Evolutionary conservation across 176 grass and related monocot genomes (phyloP).

Genomic region (Carex parvula): DNA sequence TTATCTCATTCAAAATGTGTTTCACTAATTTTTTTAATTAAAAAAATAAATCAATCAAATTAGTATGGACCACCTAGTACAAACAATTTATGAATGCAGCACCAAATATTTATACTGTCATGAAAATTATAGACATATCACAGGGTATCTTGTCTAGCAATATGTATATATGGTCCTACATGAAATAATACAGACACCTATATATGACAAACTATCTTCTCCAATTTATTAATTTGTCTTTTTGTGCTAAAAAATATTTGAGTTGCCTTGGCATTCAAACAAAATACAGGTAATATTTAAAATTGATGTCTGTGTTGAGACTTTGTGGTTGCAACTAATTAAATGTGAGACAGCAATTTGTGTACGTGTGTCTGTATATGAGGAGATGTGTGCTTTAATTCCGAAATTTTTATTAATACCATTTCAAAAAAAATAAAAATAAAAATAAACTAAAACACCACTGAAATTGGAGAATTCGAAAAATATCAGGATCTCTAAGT

Average conservation of each 20-base stretch:
- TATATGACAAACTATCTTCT: background rate
- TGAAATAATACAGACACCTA: background rate
- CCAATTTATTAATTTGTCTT: background rate
- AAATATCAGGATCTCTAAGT: no score
- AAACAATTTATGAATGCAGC: background rate
- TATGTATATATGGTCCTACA: conserved; percentile 1
- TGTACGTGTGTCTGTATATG: no score
- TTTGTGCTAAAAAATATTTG: background rate
- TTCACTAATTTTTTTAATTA: background rate
- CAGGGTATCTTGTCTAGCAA: background rate
- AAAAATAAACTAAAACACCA: no score
- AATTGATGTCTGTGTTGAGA: background rate
- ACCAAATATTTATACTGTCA: background rate
- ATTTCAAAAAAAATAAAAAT: no score
- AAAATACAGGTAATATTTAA: background rate
- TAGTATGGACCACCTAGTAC: background rate
- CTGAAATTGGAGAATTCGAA: no score
- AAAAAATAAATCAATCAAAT: background rate
- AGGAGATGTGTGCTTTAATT: no score
- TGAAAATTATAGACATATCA: background rate
- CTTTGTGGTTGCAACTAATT: background rate
- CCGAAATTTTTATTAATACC: no score
- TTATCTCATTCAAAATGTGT: background rate
- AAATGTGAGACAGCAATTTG: no score
- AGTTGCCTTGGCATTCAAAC: background rate